These are phyloP conservation scores for Diaporthe caulivora DNA, from an alignment of 2,329 filamentous ascomycete genomes.

Conservation along the genomic window DNA sequence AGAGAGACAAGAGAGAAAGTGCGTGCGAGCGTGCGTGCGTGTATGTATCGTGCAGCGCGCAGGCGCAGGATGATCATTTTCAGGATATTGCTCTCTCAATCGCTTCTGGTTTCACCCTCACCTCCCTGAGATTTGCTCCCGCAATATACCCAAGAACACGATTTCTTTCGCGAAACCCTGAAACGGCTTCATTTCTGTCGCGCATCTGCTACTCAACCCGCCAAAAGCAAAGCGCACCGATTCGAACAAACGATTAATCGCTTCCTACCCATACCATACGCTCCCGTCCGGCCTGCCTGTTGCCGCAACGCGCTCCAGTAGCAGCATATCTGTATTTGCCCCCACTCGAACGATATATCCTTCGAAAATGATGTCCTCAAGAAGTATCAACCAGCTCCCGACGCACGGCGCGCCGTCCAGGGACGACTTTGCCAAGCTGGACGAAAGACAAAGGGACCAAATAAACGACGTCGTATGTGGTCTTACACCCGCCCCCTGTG, in stretches of 20 bases:
- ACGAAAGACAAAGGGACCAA: slow-evolving; percentile 91
- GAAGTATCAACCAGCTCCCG: slow-evolving; percentile 38
- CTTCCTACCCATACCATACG: slow-evolving; percentile 1
- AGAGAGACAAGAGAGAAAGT: not conserved
- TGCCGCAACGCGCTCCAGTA: slow-evolving; percentile 17
- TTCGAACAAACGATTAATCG: not conserved
- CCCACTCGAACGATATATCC: slow-evolving; percentile 11
- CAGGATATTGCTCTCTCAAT: slow-evolving; percentile 36
- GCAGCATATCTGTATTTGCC: not conserved
- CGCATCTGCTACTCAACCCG: slow-evolving; percentile 5
- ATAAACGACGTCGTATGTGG: slow-evolving; percentile 88
- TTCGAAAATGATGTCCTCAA: slow-evolving; percentile 40
- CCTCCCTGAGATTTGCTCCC: slow-evolving; percentile 31
- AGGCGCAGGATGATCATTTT: slow-evolving; percentile 37
- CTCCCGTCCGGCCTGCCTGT: not conserved
- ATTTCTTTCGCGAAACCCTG: slow-evolving; percentile 18
- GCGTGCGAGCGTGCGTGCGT: slow-evolving; percentile 14
- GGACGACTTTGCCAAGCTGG: slow-evolving; percentile 62
- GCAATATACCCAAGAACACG: slow-evolving; percentile 1
- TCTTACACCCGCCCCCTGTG: not conserved
- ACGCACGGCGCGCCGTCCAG: slow-evolving; percentile 44
- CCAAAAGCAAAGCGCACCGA: not conserved
- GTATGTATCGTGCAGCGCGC: slow-evolving; percentile 37
- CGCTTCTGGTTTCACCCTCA: slow-evolving; percentile 31
- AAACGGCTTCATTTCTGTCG: slow-evolving; percentile 21